Evolutionary conservation across 2,329 filamentous ascomycete species (phyloP).

Genomic region (Colletotrichum lindemuthianum): DNA sequence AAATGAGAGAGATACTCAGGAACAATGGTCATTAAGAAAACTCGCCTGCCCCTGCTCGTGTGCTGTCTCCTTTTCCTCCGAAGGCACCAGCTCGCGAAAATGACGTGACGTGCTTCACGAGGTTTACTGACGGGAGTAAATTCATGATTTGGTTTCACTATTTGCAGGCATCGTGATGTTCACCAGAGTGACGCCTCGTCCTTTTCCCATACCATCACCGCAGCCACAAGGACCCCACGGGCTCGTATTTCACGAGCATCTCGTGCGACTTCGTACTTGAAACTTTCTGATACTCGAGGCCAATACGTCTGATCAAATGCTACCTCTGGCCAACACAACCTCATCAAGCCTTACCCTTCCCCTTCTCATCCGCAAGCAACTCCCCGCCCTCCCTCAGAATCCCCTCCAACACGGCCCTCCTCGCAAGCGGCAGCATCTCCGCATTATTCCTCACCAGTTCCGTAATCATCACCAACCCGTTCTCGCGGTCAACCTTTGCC

Average conservation of each 20-base stretch:
- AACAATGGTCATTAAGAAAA: constrained; percentile 37
- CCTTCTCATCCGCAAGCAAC: constrained; percentile 48
- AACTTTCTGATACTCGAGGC: no score
- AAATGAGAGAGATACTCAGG: constrained; percentile 36
- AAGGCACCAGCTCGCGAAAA: constrained; percentile 18
- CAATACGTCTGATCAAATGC: no score
- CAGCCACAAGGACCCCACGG: no score
- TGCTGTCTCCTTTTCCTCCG: background rate
- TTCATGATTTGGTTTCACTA: constrained; percentile 26
- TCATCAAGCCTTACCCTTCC: constrained; percentile 21
- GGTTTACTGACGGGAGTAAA: constrained; percentile 27
- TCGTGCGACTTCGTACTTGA: no score
- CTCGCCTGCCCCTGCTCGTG: constrained; percentile 33
- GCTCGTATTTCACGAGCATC: no score
- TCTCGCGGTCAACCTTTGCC: constrained; percentile 66
- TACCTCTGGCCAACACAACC: no score
- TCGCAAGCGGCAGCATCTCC: constrained; percentile 51
- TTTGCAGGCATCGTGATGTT: background rate
- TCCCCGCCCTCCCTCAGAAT: constrained; percentile 62
- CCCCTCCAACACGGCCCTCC: constrained; percentile 55
- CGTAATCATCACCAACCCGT: constrained; percentile 67
- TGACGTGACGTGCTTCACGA: constrained; percentile 34
- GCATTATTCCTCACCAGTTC: constrained; percentile 61
- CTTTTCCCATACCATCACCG: no score
- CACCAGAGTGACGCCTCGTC: background rate